Base-by-base conservation (phyloP, 768 basidiomycete genomes). In the Russula foetens region DNA sequence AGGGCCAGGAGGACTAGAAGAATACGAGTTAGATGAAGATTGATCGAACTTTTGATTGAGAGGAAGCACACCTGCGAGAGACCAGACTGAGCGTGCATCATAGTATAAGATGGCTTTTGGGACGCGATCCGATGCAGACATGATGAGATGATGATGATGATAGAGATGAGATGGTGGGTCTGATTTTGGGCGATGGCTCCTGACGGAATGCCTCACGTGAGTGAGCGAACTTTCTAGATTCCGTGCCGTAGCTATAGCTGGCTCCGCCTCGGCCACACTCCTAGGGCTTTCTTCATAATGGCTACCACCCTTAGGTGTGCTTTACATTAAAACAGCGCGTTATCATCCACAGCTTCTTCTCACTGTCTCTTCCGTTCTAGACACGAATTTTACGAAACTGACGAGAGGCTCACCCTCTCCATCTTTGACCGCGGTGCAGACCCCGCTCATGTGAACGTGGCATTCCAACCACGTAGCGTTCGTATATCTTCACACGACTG, bases 321-420 rank as follows among this genome's bases (percentile, higher is more conserved):
- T 44, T 39, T 17, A n/a, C n/a, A n/a, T n/a, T 17, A 2, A 4
- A 7, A 17, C 29, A n/a, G 46, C 50, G 29, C 17, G 15, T 47
- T 15, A 26, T 39, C 44, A 8, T 26, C 24, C 31, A 24, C 24
- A 2, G 12, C 26, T 8, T 11, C 6, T 28, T 35, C 56, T 45
- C 45, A 35, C 19, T 45, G 47, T 35, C 35, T 35, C 35, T 35
- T 11, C 35, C 49, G 35, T 59, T 39, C 58, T 29, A 48, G 33
- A 72, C 84, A 92, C 75, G 90, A 91, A 71, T 93, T 88, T 72
- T 93, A 92, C 72, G 91, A 93, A 73, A 88, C 85, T 14, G 90
- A 92, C 66, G 88, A 92, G 61, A 78, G 69, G 63, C 70, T 92
- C 57, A 87, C 76, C 21, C 70, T 93, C 67, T 85, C 88, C 57